Base-by-base conservation (phyloP, 129 eudicot species). In the Arctium minus region DNA sequence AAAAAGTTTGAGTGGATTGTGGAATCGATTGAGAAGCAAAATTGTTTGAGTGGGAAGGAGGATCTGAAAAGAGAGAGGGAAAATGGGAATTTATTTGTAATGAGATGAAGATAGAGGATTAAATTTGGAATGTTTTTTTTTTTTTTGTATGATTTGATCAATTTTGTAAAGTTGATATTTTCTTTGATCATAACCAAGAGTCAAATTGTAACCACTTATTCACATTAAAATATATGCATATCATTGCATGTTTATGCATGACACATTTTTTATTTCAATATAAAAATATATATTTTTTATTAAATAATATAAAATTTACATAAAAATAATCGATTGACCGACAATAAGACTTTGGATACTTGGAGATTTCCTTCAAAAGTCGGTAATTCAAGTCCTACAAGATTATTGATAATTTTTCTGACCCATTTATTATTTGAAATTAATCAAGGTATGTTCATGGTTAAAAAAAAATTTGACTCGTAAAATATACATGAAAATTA, bases 191-290 rank as follows among this genome's bases (percentile, higher is more conserved):
- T 18, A 46, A 70, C 18, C 74, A 44, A 44, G 39, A 76, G 70
- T 72, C 78, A 80, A 72, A 78, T 78, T 71, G 30, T 27, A 17
- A 84, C 82, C 29, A 33, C 83, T 42, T 10, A 36, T 78, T 33
- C 10, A 42, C 44, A 83, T 3, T 56, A 39, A 62, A 33, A 70
- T 46, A 9, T 70, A 11, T 44, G 17, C 13, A 31, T 72, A 37
- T 56, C 22, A 76, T 69, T 62, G 11, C 72, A 70, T 72, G 82
- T 50, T 83, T 60, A 60, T 77, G 86, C 86, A 83, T 83, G 82
- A 30, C 82, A 83, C 38, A 35, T 46, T 75, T 78, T 29, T 53
- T 81, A 36, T 40, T 60, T 12, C 46, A n/a, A 35, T 27, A 74
- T 42, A 67, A 67, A 56, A 8, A 37, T 35, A 72, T 71, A 36